A percentile compares a stretch with the other conserved stretches of the same genome.
phyloP scores from a whole-genome alignment of 805 yeast species.

The Saccharomycopsis sp. region DNA sequence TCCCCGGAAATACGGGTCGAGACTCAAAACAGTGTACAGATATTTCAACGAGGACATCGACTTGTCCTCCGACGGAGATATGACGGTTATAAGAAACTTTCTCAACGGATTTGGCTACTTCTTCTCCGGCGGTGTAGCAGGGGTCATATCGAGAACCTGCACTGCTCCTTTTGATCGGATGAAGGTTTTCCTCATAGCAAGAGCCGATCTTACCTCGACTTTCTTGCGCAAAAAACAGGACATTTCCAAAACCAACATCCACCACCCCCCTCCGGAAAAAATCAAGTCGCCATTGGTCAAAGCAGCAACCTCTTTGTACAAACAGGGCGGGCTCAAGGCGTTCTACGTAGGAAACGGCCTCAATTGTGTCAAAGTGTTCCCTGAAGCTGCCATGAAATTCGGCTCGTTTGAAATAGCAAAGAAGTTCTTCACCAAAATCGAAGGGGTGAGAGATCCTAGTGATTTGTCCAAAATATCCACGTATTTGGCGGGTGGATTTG shows the following conservation, averaged over 20 bases:
- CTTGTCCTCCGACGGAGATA: constrained; percentile 86
- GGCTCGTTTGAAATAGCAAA: constrained; percentile 92
- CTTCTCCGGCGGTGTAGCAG: constrained; percentile 91
- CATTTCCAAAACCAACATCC: constrained; percentile 36
- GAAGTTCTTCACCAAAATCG: constrained; percentile 60
- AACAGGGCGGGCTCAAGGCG: constrained; percentile 79
- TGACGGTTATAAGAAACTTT: constrained; percentile 71
- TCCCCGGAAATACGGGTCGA: constrained; percentile 72
- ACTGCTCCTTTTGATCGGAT: constrained; percentile 97
- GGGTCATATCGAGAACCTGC: constrained; percentile 91
- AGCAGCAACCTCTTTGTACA: constrained; percentile 76
- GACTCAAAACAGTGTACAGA: constrained; percentile 73
- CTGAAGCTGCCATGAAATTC: constrained; percentile 95
- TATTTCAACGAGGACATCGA: constrained; percentile 78
- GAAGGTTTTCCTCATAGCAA: constrained; percentile 87
- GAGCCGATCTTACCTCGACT: constrained; percentile 74
- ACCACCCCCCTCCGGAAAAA: constrained; percentile 34
- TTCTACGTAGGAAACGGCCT: constrained; percentile 95
- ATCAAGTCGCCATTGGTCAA: constrained; percentile 70
- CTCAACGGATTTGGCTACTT: constrained; percentile 85
- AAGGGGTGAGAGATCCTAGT: constrained; percentile 65
- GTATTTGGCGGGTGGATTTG: constrained; percentile 90
- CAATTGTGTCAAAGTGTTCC: constrained; percentile 88
- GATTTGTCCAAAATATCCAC: constrained; percentile 72
- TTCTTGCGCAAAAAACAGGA: constrained; percentile 50